Conservation (phyloP, 768 basidiomycete genomes). For the Coprinopsis cinerea region DNA sequence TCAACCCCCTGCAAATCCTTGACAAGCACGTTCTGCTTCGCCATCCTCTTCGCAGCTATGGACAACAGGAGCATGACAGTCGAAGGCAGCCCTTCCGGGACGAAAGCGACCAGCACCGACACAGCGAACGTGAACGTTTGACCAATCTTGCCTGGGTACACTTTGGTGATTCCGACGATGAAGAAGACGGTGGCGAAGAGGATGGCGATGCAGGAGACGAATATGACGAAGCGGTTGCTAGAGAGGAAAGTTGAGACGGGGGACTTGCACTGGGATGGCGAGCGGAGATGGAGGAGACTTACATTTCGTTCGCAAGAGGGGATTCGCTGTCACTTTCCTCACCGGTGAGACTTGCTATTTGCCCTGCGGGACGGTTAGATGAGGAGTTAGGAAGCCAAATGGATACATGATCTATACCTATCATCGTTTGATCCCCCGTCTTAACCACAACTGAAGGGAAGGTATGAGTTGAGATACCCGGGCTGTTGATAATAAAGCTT, state of each 20-base stretch:
- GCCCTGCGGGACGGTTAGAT: conserved; percentile 32
- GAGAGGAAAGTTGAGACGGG: conserved; percentile 5
- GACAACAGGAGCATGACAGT: conserved; percentile 63
- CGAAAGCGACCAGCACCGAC: conserved; percentile 56
- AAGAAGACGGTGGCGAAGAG: conserved; percentile 61
- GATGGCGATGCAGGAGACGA: conserved; percentile 57
- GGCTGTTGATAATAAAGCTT: conserved; percentile 17
- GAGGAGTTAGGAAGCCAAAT: neutral
- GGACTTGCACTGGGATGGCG: neutral
- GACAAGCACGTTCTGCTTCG: conserved; percentile 63
- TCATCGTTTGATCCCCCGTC: conserved; percentile 62
- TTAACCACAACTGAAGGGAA: conserved; percentile 48
- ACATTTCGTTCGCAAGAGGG: conserved; percentile 66
- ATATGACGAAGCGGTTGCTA: conserved; percentile 55
- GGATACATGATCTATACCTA: conserved; percentile 32
- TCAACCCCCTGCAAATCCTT: conserved; percentile 72
- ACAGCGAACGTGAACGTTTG: conserved; percentile 59
- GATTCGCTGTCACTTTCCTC: conserved; percentile 60
- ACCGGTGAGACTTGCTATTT: conserved; percentile 63
- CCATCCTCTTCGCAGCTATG: conserved; percentile 69
- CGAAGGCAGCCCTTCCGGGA: conserved; percentile 59
- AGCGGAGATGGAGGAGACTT: conserved; percentile 13
- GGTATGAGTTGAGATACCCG: neutral
- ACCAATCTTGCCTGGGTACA: conserved; percentile 55
- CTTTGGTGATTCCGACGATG: conserved; percentile 58